A percentile compares a stretch with the other conserved stretches of the same genome.
Conservation (phyloP, 495 filamentous ascomycete genomes). For the Penicillium daleae region DNA sequence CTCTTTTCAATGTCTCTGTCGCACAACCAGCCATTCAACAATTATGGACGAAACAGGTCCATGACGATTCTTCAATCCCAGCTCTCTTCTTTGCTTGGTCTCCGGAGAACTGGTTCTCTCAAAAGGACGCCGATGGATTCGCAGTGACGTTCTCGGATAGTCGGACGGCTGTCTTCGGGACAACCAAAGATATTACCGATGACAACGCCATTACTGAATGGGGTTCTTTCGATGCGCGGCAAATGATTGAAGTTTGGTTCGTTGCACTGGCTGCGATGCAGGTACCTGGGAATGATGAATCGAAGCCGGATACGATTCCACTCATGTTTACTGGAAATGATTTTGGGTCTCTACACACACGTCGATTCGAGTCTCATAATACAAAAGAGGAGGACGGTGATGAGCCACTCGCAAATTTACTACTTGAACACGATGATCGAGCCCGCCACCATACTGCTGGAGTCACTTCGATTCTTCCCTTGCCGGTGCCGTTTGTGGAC, state of each 20-base stretch:
- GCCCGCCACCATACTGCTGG: slow-evolving; percentile 71
- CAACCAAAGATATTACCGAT: slow-evolving; percentile 19
- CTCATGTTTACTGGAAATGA: slow-evolving; percentile 46
- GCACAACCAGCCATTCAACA: slow-evolving; percentile 30
- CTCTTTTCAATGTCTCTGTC: slow-evolving; percentile 57
- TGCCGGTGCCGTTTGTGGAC: slow-evolving; percentile 44
- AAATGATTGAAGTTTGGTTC: slow-evolving; percentile 52
- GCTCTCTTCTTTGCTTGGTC: slow-evolving; percentile 76
- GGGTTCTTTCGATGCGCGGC: slow-evolving; percentile 37
- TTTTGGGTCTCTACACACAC: slow-evolving; percentile 41
- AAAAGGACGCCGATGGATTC: slow-evolving; percentile 46
- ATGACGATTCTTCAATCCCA: slow-evolving; percentile 58
- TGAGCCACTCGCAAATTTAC: slow-evolving; percentile 23
- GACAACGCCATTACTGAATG: slow-evolving; percentile 26
- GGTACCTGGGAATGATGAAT: neutral
- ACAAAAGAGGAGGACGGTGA: slow-evolving; percentile 17
- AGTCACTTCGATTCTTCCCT: slow-evolving; percentile 83
- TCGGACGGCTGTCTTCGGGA: slow-evolving; percentile 54
- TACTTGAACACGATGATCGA: slow-evolving; percentile 40
- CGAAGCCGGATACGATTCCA: slow-evolving; percentile 15
- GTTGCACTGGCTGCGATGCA: slow-evolving; percentile 39
- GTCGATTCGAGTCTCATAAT: slow-evolving; percentile 31
- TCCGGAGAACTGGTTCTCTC: slow-evolving; percentile 50
- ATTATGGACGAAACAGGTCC: slow-evolving; percentile 42
- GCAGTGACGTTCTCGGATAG: slow-evolving; percentile 75